Evolutionary conservation across 208 protist genomes (phyloP).

Genomic region (Crithidia expoeki): DNA sequence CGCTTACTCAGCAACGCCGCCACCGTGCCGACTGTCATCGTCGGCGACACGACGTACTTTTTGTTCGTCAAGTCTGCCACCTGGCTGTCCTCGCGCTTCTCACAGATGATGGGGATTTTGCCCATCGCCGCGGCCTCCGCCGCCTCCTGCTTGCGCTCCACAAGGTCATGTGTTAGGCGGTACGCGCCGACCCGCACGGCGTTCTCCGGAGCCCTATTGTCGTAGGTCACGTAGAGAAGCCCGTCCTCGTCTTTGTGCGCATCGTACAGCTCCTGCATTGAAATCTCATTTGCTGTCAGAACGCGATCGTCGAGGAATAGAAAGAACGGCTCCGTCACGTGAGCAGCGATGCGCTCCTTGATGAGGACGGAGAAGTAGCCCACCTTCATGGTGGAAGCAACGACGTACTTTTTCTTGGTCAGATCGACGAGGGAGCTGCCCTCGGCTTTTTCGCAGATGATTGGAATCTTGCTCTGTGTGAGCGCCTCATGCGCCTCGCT

Average conservation of each 20-base stretch:
- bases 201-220: conserved; percentile 64
- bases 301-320: conserved; percentile 26
- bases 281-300: conserved; percentile 35
- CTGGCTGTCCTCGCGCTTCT: conserved; percentile 40
- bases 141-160: conserved; percentile 56
- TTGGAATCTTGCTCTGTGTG: conserved; percentile 30
- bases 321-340: conserved; percentile 26
- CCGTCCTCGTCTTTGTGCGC: conserved; percentile 89
- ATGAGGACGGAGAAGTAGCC: conserved; percentile 27
- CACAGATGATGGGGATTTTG: conserved; percentile 91
- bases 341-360: conserved; percentile 24
- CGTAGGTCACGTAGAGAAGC: conserved; percentile 83
- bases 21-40: conserved; percentile 30
- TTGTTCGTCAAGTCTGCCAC: conserved; percentile 29
- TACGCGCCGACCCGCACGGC: conserved; percentile 35
- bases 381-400: conserved; percentile 25
- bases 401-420: conserved; percentile 81
- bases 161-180: conserved; percentile 44
- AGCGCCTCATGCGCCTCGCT: conserved; percentile 49
- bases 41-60: conserved; percentile 28
- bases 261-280: conserved; percentile 60
- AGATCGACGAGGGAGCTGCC: conserved; percentile 79
- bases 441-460: conserved; percentile 90
- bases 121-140: conserved; percentile 56
- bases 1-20: conserved; percentile 27